Percentiles rank a stretch among this genome's conserved stretches.
Evolutionary conservation across 371 early-diverging fungal genomes (phyloP).

Genomic region (Mortierella sp.): DNA sequence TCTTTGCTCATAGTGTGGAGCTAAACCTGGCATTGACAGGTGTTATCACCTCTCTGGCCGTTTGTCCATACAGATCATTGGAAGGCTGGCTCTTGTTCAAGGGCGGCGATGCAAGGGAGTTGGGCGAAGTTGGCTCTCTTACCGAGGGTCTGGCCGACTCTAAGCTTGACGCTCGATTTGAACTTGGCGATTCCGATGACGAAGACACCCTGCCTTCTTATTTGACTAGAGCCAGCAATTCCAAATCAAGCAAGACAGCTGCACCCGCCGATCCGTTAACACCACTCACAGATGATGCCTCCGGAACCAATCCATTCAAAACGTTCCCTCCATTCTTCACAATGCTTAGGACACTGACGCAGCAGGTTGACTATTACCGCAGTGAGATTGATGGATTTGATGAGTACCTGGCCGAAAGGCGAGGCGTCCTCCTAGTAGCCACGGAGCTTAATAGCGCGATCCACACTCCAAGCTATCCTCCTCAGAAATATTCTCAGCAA

Average conservation of each 20-base stretch:
- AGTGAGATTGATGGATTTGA: constrained; percentile 72
- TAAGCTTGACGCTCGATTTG: constrained; percentile 17
- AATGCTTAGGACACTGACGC: constrained; percentile 70
- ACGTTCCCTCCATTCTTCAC: constrained; percentile 76
- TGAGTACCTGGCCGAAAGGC: constrained; percentile 66
- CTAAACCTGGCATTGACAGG: constrained; percentile 93
- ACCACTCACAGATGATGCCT: constrained; percentile 14
- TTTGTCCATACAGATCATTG: constrained; percentile 81
- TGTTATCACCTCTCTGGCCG: constrained; percentile 84
- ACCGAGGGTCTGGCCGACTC: not conserved
- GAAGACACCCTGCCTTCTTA: constrained; percentile 48
- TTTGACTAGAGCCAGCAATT: constrained; percentile 18
- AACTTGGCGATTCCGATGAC: constrained; percentile 51
- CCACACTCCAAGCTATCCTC: constrained; percentile 27
- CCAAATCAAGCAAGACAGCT: constrained; percentile 14
- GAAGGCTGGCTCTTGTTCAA: constrained; percentile 87
- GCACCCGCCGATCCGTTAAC: constrained; percentile 6
- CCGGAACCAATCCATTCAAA: constrained; percentile 58
- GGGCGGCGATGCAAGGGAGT: constrained; percentile 66
- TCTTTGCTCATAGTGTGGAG: constrained; percentile 89
- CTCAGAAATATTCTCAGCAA: constrained; percentile 30
- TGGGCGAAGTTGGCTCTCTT: constrained; percentile 49
- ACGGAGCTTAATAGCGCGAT: constrained; percentile 60
- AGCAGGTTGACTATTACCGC: constrained; percentile 78
- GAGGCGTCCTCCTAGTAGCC: constrained; percentile 63